phyloP scores from a whole-genome alignment of 192 early-diverging fungal species.

The Jimgerdemannia flammicorona region DNA sequence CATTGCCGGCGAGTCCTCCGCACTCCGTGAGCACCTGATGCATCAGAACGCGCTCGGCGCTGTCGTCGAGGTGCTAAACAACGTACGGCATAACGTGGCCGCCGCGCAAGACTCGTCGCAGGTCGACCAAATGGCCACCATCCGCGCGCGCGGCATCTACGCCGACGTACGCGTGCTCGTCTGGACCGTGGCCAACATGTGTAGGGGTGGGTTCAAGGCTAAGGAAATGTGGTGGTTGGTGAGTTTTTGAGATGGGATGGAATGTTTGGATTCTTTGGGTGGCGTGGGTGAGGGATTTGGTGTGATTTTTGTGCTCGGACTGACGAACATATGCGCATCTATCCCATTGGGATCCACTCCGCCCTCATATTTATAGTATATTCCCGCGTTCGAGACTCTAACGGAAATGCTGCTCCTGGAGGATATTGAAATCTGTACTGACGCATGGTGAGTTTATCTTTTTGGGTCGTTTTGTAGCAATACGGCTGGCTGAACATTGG shows the following conservation, averaged over 20 bases:
- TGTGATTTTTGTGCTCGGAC: background rate
- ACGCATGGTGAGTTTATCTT: slow-evolving; percentile 14
- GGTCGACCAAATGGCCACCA: background rate
- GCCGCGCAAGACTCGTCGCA: background rate
- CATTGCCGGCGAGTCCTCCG: slow-evolving; percentile 29
- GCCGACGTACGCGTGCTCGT: slow-evolving; percentile 21
- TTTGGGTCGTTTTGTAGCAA: background rate
- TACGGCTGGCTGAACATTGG: background rate
- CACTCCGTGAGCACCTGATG: slow-evolving; percentile 22
- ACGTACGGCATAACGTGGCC: slow-evolving; percentile 4
- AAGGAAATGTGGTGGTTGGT: background rate
- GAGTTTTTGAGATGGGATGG: background rate
- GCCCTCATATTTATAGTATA: slow-evolving; percentile 7
- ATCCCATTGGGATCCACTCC: too few relatives aligned
- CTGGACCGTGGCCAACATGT: slow-evolving; percentile 35
- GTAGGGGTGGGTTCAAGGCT: slow-evolving; percentile 28
- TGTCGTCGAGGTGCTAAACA: slow-evolving; percentile 9
- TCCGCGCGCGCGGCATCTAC: background rate
- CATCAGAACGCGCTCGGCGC: slow-evolving; percentile 4
- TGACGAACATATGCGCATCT: background rate
- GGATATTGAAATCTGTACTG: slow-evolving; percentile 18
- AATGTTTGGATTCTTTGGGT: slow-evolving; percentile 5
- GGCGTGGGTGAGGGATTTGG: background rate
- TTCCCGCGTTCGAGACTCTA: slow-evolving; percentile 21
- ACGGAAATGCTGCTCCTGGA: slow-evolving; percentile 14